Percentiles rank a stretch among this genome's conserved stretches.
Conservation (phyloP, 1,139 yeast genomes). For the Williopsis jadinii region DNA sequence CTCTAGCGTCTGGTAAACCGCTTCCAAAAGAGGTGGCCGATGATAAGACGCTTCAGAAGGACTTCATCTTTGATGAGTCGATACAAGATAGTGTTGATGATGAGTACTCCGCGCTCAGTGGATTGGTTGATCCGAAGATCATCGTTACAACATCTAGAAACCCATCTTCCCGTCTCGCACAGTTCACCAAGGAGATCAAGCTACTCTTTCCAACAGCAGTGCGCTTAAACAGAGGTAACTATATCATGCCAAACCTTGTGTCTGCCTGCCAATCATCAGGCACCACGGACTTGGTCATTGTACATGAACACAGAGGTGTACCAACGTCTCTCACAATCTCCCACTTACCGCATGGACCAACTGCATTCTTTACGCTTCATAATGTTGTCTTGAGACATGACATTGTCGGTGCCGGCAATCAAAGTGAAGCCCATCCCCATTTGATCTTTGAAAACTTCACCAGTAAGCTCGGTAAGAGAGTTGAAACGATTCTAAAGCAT, state of each 20-base stretch:
- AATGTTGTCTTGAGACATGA: conserved; percentile 94
- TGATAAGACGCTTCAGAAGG: conserved; percentile 71
- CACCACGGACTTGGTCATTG: conserved; percentile 73
- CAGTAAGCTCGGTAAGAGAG: conserved; percentile 79
- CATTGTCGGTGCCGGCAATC: conserved; percentile 77
- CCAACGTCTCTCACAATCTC: conserved; percentile 91
- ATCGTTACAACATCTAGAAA: conserved; percentile 92
- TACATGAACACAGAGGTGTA: conserved; percentile 97
- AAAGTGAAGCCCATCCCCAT: conserved; percentile 90
- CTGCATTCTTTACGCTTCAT: conserved; percentile 89
- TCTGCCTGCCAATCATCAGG: conserved; percentile 73
- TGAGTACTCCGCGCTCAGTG: conserved; percentile 83
- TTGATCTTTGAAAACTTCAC: conserved; percentile 86
- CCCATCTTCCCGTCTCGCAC: conserved; percentile 78
- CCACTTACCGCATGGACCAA: conserved; percentile 98
- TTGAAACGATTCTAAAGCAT: conserved; percentile 74
- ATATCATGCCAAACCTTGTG: conserved; percentile 78
- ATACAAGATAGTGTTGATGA: conserved; percentile 70
- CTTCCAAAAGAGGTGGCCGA: conserved; percentile 86
- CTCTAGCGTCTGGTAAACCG: conserved; percentile 88
- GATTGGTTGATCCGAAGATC: conserved; percentile 86
- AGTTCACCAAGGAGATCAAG: conserved; percentile 88
- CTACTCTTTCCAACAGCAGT: conserved; percentile 85
- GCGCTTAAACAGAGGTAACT: conserved; percentile 88
- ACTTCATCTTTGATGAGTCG: conserved; percentile 77